Evolutionary conservation across 2,329 filamentous ascomycete species (phyloP).

Genomic region (Claviceps sp.): DNA sequence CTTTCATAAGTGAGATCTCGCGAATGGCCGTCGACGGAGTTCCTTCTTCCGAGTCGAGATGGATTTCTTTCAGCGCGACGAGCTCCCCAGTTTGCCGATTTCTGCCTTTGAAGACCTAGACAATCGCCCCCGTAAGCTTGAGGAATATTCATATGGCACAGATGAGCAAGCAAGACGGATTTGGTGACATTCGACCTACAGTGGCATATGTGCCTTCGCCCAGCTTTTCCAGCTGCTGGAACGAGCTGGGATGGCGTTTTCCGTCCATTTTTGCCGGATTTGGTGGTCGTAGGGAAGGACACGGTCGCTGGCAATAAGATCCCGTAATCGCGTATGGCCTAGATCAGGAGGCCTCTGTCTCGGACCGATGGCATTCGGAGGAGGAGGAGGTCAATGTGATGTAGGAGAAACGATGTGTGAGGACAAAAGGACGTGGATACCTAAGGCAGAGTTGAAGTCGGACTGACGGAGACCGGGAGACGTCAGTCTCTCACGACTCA

Average conservation of each 20-base stretch:
- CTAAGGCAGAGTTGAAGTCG: neutral
- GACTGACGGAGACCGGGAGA: neutral
- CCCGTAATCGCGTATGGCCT: neutral
- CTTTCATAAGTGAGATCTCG: conserved; percentile 98
- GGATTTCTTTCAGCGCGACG: conserved; percentile 95
- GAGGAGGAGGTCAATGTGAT: neutral
- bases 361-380: neutral
- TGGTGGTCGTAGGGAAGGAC: neutral
- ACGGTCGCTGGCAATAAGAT: neutral
- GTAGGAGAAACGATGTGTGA: neutral
- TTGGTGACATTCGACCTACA: conserved; percentile 28
- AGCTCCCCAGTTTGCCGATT: conserved; percentile 95
- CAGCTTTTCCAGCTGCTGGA: conserved; percentile 98
- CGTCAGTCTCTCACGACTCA: too few species aligned
- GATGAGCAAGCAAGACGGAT: neutral
- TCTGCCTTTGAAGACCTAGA: conserved; percentile 90
- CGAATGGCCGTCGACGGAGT: conserved; percentile 95
- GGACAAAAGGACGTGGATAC: neutral
- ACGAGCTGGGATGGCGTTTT: conserved; percentile 85
- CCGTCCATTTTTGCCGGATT: conserved; percentile 57
- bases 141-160: neutral
- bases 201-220: conserved; percentile 98
- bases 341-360: neutral
- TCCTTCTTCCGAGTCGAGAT: conserved; percentile 95
- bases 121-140: conserved; percentile 6